phyloP scores from a whole-genome alignment of 2,329 filamentous ascomycete species.

The Xylaria sp. region DNA sequence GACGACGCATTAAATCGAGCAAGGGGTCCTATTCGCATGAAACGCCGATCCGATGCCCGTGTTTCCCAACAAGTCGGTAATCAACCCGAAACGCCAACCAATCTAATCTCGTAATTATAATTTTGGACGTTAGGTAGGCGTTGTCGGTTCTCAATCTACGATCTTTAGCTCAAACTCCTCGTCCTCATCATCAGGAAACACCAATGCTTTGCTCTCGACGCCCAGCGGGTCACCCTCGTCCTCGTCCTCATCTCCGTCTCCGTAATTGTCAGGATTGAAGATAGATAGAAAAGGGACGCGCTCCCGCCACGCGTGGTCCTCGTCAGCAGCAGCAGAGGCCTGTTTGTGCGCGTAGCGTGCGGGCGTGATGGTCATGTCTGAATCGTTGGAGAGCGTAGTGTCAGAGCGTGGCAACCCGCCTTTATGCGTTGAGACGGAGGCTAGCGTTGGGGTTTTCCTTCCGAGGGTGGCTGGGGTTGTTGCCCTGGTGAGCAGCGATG shows the following conservation, averaged over 20 bases:
- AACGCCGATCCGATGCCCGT: conserved; percentile 8
- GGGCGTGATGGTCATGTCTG: conserved; percentile 55
- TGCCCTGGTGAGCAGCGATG: conserved; percentile 52
- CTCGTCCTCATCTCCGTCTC: conserved; percentile 44
- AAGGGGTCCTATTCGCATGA: neutral
- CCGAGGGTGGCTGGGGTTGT: conserved; percentile 31
- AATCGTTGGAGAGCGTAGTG: conserved; percentile 47
- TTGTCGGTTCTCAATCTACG: conserved; percentile 21
- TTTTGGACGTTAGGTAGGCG: neutral
- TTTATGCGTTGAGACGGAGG: conserved; percentile 15
- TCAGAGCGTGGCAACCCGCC: conserved; percentile 41
- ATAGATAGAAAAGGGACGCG: conserved; percentile 63
- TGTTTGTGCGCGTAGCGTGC: conserved; percentile 47
- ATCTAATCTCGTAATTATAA: neutral
- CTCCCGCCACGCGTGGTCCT: conserved; percentile 45
- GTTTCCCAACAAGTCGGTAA: neutral
- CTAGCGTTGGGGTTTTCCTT: conserved; percentile 11
- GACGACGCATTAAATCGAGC: neutral
- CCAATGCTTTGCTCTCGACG: conserved; percentile 36
- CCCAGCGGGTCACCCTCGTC: conserved; percentile 44
- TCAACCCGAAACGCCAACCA: neutral
- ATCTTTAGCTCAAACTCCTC: conserved; percentile 63
- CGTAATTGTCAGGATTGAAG: conserved; percentile 55
- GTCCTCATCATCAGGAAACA: conserved; percentile 48
- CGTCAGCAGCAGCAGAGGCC: conserved; percentile 38